These are phyloP conservation scores for Suillus discolor DNA, from an alignment of 768 basidiomycete genomes.

Conservation along the genomic window DNA sequence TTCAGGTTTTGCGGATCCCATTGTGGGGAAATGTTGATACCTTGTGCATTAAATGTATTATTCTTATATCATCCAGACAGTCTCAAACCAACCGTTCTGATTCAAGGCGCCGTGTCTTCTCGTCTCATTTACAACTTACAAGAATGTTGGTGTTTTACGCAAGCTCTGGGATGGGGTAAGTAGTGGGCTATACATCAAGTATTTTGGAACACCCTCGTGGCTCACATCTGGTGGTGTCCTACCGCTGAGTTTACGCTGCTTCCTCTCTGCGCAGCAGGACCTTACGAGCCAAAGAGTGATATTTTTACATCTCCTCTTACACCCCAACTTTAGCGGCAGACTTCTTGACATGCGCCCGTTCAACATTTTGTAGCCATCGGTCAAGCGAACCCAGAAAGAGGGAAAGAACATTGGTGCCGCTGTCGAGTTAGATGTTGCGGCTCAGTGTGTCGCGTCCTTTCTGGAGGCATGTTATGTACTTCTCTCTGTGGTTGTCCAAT, in stretches of 20 bases:
- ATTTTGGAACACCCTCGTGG: not conserved
- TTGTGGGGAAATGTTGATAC: not conserved
- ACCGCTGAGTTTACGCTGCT: not conserved
- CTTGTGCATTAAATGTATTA: conserved; percentile 4
- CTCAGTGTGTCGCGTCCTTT: not conserved
- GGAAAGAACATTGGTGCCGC: not conserved
- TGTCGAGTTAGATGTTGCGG: not conserved
- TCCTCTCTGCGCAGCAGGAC: not conserved
- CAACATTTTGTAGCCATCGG: not conserved
- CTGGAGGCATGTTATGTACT: too few species aligned
- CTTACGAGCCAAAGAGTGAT: not conserved
- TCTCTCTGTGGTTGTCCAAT: too few species aligned
- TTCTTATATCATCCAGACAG: not conserved
- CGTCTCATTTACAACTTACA: not conserved
- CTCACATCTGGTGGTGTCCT: not conserved
- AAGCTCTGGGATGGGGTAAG: not conserved
- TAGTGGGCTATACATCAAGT: not conserved
- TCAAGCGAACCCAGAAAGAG: not conserved
- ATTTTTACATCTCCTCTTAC: not conserved
- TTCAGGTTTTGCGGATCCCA: conserved; percentile 15
- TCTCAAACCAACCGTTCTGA: not conserved
- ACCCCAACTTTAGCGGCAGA: not conserved
- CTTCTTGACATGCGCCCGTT: not conserved
- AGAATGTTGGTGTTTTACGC: not conserved
- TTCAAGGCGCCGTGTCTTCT: not conserved